Evolutionary conservation across 805 yeast genomes (phyloP), one percentile per base, ranked within the genome.

Genomic region (Yamadazyma kitorensis): DNA sequence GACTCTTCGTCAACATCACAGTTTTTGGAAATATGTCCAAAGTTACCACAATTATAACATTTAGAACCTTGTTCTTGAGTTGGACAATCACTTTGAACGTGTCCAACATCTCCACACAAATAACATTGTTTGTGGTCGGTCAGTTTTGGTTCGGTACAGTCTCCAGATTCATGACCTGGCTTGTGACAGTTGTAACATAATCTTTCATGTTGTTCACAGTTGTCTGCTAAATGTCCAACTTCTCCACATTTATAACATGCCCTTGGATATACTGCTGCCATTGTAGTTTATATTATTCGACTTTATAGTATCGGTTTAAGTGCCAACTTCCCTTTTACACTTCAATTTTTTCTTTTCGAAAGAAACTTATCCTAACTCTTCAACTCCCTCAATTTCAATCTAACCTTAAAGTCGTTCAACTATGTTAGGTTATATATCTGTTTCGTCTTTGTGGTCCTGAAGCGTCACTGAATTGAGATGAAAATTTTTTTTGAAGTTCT

Each of bases 221-320:
- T 82, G 57, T 84, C 93, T 49, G 95, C 95, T 57, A 85, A 72
- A 71, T 86, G 95, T 46, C 95, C 95, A 50, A 82, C 74, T 68
- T 85, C 86, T 56, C 96, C 96, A 70, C 96, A 86, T 62, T 86
- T 86, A 75, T 78, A 85, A 72, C 94, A 85, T 45, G 91, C 82
- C 76, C 82, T 85, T 61, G 80, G 80, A 64, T 60, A 68, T 41
- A 63, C 63, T 44, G 65, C 62, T 35, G 68, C 67, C 69, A 61
- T 63, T 33, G n/a, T n/a, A n/a, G n/a, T n/a, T n/a, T n/a, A n/a
- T n/a, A n/a, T n/a, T n/a, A n/a, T 32, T 47, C n/a, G n/a, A n/a
- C 6, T 24, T 24, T 24, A 24, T 10, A 7, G n/a, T n/a, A n/a
- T n/a, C n/a, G n/a, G n/a, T n/a, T n/a, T n/a, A n/a, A n/a, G n/a